Evolutionary conservation across 768 basidiomycete genomes (phyloP).

Genomic region (Serendipita vermifera): DNA sequence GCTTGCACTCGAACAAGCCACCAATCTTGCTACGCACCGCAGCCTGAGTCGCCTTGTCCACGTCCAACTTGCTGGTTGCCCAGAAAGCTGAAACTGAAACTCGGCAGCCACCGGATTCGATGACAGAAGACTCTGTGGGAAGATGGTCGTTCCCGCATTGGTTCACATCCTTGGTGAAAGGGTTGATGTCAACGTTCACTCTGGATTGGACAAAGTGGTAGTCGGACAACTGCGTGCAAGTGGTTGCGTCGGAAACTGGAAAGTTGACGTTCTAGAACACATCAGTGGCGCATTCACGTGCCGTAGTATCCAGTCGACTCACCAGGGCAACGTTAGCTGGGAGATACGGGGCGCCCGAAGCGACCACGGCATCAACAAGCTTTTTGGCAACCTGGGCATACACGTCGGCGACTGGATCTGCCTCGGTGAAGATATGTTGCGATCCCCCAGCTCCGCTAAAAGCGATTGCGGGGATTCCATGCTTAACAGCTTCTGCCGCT

Average conservation of each 20-base stretch:
- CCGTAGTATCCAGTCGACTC: no score
- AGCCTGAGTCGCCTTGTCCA: constrained; percentile 29
- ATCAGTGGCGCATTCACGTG: neutral
- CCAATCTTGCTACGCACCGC: constrained; percentile 22
- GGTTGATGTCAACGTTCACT: constrained; percentile 7
- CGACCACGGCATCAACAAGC: constrained; percentile 27
- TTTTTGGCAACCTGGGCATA: constrained; percentile 34
- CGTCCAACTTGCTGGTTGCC: constrained; percentile 33
- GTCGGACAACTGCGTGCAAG: constrained; percentile 27
- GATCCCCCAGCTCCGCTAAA: constrained; percentile 32
- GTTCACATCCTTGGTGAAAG: constrained; percentile 33
- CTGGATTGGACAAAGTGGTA: constrained; percentile 28
- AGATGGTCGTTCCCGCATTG: constrained; percentile 34
- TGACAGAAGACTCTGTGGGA: constrained; percentile 32
- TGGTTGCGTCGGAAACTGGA: constrained; percentile 22
- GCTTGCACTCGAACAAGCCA: constrained; percentile 18
- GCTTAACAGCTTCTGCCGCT: constrained; percentile 34
- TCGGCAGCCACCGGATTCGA: constrained; percentile 29
- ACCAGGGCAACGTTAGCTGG: constrained; percentile 29
- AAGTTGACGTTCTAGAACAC: constrained; percentile 40
- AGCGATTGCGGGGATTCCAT: constrained; percentile 39
- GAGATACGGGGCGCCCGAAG: constrained; percentile 26
- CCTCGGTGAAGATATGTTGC: neutral
- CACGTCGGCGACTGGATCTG: constrained; percentile 22
- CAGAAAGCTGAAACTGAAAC: constrained; percentile 37